phyloP scores from a whole-genome alignment of 106 monocot genomes.

The Allium cepa region DNA sequence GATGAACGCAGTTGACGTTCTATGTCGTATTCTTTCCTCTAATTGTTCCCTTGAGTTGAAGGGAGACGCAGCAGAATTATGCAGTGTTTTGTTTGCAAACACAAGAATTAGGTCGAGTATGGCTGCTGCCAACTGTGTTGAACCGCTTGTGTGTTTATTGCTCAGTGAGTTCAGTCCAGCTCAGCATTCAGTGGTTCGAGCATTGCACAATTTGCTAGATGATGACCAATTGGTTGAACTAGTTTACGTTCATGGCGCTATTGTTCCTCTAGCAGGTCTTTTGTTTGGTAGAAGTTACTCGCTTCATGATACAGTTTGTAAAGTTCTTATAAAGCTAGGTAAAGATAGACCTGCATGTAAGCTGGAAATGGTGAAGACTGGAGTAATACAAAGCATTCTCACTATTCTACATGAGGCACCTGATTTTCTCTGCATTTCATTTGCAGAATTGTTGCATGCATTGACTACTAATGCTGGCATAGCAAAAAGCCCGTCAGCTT shows the following conservation, averaged over 20 bases:
- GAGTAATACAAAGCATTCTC: slow-evolving; percentile 79
- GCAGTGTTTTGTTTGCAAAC: slow-evolving; percentile 82
- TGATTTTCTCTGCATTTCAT: slow-evolving; percentile 74
- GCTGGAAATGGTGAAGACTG: slow-evolving; percentile 93
- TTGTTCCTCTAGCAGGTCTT: slow-evolving; percentile 83
- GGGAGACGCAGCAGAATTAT: slow-evolving; percentile 93
- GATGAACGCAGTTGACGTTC: slow-evolving; percentile 90
- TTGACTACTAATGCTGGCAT: slow-evolving; percentile 95
- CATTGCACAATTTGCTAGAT: slow-evolving; percentile 83
- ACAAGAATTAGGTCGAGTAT: slow-evolving; percentile 71
- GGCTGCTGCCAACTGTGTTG: slow-evolving; percentile 90
- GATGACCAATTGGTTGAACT: slow-evolving; percentile 92
- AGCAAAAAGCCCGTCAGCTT: slow-evolving; percentile 80
- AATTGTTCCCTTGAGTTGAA: slow-evolving; percentile 82
- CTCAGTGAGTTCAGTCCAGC: slow-evolving; percentile 51
- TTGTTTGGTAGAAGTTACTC: slow-evolving; percentile 58
- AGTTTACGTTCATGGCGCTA: slow-evolving; percentile 77
- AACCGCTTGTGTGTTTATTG: slow-evolving; percentile 74
- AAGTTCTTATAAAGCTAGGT: slow-evolving; percentile 82
- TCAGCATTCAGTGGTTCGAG: slow-evolving; percentile 81
- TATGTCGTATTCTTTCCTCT: slow-evolving; percentile 87
- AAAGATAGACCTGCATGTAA: slow-evolving; percentile 89
- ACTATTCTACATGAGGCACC: slow-evolving; percentile 84
- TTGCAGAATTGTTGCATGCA: slow-evolving; percentile 85
- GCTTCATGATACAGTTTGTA: slow-evolving; percentile 73